These are phyloP conservation scores for Candida cerambycidarum DNA, from an alignment of 805 yeast species.

Conservation along the genomic window DNA sequence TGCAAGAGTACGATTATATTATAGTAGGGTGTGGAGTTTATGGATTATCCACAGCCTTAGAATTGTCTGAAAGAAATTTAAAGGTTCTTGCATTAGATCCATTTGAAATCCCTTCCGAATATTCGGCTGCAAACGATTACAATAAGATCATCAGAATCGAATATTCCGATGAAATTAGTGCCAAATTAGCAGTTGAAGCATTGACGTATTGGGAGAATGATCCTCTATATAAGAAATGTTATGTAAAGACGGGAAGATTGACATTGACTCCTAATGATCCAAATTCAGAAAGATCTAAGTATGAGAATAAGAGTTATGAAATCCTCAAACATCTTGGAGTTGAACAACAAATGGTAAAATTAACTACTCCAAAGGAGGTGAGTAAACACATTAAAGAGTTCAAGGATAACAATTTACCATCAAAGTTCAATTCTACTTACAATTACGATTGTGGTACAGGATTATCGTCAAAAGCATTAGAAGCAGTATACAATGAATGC, in stretches of 20 bases:
- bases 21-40: conserved; percentile 47
- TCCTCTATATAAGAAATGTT: conserved; percentile 28
- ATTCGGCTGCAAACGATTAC: conserved; percentile 42
- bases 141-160: conserved; percentile 24
- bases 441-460: conserved; percentile 18
- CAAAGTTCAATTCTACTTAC: conserved; percentile 10
- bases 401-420: conserved; percentile 12
- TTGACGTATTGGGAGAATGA: conserved; percentile 37
- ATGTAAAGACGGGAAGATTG: conserved; percentile 15
- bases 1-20: conserved; percentile 7
- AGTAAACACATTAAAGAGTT: conserved; percentile 8
- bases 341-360: conserved; percentile 10
- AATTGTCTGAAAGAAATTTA: conserved; percentile 31
- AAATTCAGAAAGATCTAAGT: conserved; percentile 11
- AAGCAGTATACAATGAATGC: conserved; percentile 13
- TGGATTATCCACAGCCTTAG: conserved; percentile 46
- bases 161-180: conserved; percentile 21
- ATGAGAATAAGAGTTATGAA: conserved; percentile 14
- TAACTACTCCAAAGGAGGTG: conserved; percentile 10
- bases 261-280: conserved; percentile 15
- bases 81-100: conserved; percentile 19
- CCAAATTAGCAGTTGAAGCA: conserved; percentile 36
- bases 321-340: conserved; percentile 12
- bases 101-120: conserved; percentile 33
- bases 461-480: conserved; percentile 15